These are phyloP conservation scores for Cyphellophora attinorum DNA, from an alignment of 2,329 filamentous ascomycete species.

Conservation along the genomic window DNA sequence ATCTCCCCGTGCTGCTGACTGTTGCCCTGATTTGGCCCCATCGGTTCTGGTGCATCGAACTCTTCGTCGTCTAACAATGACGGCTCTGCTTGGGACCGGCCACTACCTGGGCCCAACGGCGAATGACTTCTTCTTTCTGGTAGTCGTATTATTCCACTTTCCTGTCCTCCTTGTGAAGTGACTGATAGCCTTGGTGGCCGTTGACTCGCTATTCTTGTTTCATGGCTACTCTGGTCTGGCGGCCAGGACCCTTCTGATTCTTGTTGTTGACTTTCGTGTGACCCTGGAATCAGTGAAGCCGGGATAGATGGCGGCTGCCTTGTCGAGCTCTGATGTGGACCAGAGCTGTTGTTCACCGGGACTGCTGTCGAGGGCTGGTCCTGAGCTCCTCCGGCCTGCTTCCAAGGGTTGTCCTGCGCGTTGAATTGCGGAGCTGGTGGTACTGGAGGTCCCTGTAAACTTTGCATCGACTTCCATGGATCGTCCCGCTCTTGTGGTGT, in stretches of 20 bases:
- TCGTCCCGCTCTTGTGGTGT: neutral
- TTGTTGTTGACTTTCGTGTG: neutral
- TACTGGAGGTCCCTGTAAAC: neutral
- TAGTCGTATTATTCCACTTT: neutral
- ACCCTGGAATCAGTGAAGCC: neutral
- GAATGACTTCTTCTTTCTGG: too few species aligned
- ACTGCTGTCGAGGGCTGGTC: slow-evolving; percentile 2
- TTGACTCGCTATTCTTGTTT: slow-evolving; percentile 1
- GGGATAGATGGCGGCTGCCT: slow-evolving; percentile 7
- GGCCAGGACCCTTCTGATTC: neutral
- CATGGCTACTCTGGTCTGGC: neutral
- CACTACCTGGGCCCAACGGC: too few species aligned
- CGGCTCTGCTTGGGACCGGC: slow-evolving; percentile 7
- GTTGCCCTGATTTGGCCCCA: slow-evolving; percentile 4
- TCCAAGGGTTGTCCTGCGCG: slow-evolving; percentile 2
- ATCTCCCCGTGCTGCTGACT: slow-evolving; percentile 3
- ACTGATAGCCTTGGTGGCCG: slow-evolving; percentile 2
- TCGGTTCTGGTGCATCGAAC: slow-evolving; percentile 9
- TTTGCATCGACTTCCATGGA: neutral
- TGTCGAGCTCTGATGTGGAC: slow-evolving; percentile 10
- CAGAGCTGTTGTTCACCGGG: slow-evolving; percentile 10
- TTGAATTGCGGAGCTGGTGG: slow-evolving; percentile 3
- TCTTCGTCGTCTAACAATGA: slow-evolving; percentile 16
- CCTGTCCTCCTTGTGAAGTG: slow-evolving; percentile 1
- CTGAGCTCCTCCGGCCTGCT: slow-evolving; percentile 1